These are phyloP conservation scores for Abrus pulchellus DNA, from an alignment of 306 rosid species.

Conservation along the genomic window DNA sequence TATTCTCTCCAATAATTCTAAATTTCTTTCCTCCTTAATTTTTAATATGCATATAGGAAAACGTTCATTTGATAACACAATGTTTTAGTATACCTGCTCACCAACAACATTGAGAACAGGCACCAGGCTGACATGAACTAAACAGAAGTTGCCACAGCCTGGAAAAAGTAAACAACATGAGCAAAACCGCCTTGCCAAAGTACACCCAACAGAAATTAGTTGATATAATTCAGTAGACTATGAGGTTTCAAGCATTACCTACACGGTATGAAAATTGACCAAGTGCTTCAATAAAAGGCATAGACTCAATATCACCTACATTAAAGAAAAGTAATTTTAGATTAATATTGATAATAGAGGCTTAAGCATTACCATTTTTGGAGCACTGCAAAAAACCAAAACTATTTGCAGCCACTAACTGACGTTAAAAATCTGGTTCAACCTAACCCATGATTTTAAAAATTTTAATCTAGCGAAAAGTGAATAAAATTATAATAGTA, in stretches of 20 bases:
- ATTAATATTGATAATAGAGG: not conserved
- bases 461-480: not conserved
- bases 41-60: slow-evolving; percentile 20
- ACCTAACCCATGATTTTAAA: not conserved
- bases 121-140: slow-evolving; percentile 87
- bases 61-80: not conserved
- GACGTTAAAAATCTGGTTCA: not conserved
- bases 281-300: slow-evolving; percentile 53
- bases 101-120: slow-evolving; percentile 87
- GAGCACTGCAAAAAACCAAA: not conserved
- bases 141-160: slow-evolving; percentile 83
- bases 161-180: slow-evolving; percentile 37
- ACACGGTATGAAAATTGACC: slow-evolving; percentile 53
- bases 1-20: not conserved
- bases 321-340: slow-evolving; percentile 9
- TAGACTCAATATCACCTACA: slow-evolving; percentile 49
- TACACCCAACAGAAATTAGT: not conserved
- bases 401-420: not conserved
- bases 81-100: slow-evolving; percentile 63
- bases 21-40: not conserved
- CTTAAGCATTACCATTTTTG: not conserved
- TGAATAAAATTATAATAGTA: not conserved
- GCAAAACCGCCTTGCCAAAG: slow-evolving; percentile 17
- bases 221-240: slow-evolving; percentile 14
- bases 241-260: slow-evolving; percentile 42